These are phyloP conservation scores for Aspergillus kassunensis DNA, from an alignment of 495 filamentous ascomycete genomes.

Conservation along the genomic window DNA sequence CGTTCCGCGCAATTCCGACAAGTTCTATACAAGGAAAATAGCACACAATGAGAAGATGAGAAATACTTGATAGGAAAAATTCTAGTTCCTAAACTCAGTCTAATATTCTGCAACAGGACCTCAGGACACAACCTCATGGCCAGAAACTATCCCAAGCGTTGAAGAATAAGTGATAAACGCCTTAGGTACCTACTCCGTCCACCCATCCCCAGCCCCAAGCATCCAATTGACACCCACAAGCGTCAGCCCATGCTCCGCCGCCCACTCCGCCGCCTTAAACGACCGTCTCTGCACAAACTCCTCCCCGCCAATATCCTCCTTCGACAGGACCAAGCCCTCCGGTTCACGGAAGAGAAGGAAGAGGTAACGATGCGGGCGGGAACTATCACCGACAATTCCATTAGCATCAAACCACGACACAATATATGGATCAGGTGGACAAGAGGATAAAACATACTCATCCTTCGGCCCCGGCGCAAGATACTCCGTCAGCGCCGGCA, in stretches of 20 bases:
- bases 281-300: conserved; percentile 17
- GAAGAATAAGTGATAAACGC: no score
- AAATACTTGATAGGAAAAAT: no score
- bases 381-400: neutral
- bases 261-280: conserved; percentile 15
- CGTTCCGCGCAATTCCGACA: no score
- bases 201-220: conserved; percentile 18
- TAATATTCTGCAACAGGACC: no score
- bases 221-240: conserved; percentile 20
- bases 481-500: conserved; percentile 12
- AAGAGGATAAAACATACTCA: conserved; percentile 9
- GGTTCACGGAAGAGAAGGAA: conserved; percentile 18
- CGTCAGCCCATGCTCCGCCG: conserved; percentile 5
- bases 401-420: neutral
- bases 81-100: no score
- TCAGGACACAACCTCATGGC: no score
- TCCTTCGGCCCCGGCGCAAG: conserved; percentile 20
- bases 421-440: neutral
- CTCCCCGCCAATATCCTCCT: conserved; percentile 19
- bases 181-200: conserved; percentile 11
- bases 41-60: no score
- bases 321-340: neutral
- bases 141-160: no score
- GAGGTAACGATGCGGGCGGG: conserved; percentile 15
- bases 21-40: no score